Evolutionary conservation across 1,284 basidiomycete species (phyloP), one percentile per base, ranked within the genome.

Genomic region (Apiotrichum laibachii): DNA sequence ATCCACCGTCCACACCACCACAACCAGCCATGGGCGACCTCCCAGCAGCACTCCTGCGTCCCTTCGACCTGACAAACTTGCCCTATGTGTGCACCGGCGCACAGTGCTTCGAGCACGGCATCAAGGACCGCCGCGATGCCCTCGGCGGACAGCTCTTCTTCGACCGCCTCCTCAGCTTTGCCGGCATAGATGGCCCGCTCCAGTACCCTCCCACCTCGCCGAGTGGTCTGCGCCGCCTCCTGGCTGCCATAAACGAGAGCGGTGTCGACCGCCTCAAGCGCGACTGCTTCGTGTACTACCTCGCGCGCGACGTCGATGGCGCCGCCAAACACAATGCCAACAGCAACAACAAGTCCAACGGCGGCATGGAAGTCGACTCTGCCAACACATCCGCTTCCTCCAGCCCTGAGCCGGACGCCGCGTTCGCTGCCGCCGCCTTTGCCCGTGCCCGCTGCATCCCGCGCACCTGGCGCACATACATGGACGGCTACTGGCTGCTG

Each of bases 201-300:
- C 59, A 72, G 13, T 77, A 77, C 60, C 75, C 75, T 2, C 72
- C 75, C 4, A 63, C 63, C 0, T 64, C 69, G 19, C 73, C 73
- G 1, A 68, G 68, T 5, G 67, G 34, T 11, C 46, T 71, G 11
- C 66, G 75, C 11, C 63, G 71, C 39, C 66, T 77, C 1, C 61
- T 75, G 11, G 57, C 66, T 33, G 59, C 69, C 1, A 71, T 77
- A 39, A 58, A 70, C 26, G 59, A 62, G 10, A 58, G 66, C 15
- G 54, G 58, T 1, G 56, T 72, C 12, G 70, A 73, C 51, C 60
- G 75, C 9, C 59, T 75, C 26, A 72, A 75, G 63, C 62, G 68
- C 42, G 75, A 75, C 62, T 73, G 72, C 57, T 71, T 73, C 54
- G 61, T 68, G 46, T 77, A 76, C 62, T 77, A 77, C 57, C 66